phyloP scores from a whole-genome alignment of 2,329 filamentous ascomycete species.

The Rutstroemia sp. region DNA sequence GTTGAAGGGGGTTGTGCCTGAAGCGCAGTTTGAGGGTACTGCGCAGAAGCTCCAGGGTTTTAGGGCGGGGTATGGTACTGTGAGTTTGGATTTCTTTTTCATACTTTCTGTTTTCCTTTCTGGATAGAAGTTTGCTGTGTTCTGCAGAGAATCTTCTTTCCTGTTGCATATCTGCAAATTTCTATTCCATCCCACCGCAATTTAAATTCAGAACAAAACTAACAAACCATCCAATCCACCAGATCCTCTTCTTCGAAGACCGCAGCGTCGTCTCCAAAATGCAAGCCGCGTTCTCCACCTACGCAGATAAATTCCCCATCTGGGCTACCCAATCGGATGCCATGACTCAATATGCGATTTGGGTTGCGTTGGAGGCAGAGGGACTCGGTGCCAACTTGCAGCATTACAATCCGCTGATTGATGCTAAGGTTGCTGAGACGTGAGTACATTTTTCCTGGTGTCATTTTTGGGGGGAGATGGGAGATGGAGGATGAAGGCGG shows the following conservation, averaged over 20 bases:
- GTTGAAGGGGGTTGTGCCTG: slow-evolving; percentile 62
- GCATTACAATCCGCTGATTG: slow-evolving; percentile 86
- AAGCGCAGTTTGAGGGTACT: slow-evolving; percentile 20
- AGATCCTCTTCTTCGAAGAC: slow-evolving; percentile 84
- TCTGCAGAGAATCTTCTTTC: no score
- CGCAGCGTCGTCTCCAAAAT: slow-evolving; percentile 56
- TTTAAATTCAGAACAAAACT: neutral
- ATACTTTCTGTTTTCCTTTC: neutral
- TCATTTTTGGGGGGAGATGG: neutral
- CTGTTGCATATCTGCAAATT: neutral
- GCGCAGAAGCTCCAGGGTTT: slow-evolving; percentile 42
- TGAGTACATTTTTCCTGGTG: neutral
- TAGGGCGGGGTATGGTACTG: slow-evolving; percentile 67
- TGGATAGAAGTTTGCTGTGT: no score
- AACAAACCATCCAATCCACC: neutral
- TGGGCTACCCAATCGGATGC: slow-evolving; percentile 73
- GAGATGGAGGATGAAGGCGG: neutral
- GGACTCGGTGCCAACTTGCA: slow-evolving; percentile 84
- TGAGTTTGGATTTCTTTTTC: slow-evolving; percentile 36
- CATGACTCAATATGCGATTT: slow-evolving; percentile 76
- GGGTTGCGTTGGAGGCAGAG: slow-evolving; percentile 76
- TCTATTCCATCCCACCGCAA: neutral
- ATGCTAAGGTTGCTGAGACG: slow-evolving; percentile 53
- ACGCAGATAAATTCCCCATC: slow-evolving; percentile 70
- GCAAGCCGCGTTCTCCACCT: slow-evolving; percentile 62